A percentile compares a stretch with the other conserved stretches of the same genome.
These are phyloP conservation scores for Camellia sinensis DNA, from an alignment of 148 eudicot genomes.

Conservation along the genomic window DNA sequence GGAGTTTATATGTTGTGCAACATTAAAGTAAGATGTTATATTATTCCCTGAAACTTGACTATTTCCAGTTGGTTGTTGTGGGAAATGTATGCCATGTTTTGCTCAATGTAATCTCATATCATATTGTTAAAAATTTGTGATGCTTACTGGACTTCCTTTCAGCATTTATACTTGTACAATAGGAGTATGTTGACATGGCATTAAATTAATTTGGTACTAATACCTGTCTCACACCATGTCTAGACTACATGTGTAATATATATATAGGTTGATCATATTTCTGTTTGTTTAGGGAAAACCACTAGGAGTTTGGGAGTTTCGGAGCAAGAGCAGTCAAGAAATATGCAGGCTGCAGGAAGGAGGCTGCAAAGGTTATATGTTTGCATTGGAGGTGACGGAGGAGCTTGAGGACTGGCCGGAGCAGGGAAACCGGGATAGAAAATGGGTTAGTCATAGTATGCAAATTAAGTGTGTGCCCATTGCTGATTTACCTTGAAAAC, in stretches of 20 bases:
- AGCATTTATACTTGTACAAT: no score
- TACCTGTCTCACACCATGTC: no score
- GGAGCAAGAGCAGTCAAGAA: conserved; percentile 51
- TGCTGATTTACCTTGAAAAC: neutral
- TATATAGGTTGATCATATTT: neutral
- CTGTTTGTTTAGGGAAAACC: conserved; percentile 20
- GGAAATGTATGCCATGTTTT: no score
- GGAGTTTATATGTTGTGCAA: no score
- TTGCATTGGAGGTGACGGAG: conserved; percentile 50
- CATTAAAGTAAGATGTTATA: no score
- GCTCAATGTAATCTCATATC: no score
- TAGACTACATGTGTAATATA: neutral
- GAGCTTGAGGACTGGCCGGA: conserved; percentile 58
- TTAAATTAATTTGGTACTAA: no score
- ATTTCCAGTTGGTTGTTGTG: no score
- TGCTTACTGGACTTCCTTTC: no score
- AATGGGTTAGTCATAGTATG: conserved; percentile 33
- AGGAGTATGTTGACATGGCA: no score
- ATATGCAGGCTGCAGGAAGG: conserved; percentile 33
- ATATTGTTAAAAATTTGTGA: no score
- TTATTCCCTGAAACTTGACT: no score
- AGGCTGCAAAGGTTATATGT: conserved; percentile 53
- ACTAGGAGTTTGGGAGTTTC: conserved; percentile 54
- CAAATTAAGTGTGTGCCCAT: neutral
- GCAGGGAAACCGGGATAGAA: conserved; percentile 41